Conservation (phyloP, 2,329 filamentous ascomycete species). For the Epichloe sibirici region DNA sequence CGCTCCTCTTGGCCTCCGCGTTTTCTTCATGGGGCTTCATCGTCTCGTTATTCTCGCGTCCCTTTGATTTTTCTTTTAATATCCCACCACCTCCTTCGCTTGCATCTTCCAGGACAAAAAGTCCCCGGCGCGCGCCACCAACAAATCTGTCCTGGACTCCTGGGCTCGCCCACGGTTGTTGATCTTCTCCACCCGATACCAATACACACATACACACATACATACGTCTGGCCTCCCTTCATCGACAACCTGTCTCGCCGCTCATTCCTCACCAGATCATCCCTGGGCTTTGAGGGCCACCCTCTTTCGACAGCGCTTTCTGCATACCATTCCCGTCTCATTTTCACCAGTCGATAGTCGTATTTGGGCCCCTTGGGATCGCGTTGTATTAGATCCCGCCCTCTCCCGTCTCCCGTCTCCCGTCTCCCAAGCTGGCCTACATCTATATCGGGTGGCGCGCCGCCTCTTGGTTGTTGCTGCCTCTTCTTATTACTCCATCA, state of each 20-base stretch:
- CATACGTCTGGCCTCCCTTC: constrained; percentile 4
- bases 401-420: not conserved
- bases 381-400: constrained; percentile 6
- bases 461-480: not conserved
- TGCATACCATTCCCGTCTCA: constrained; percentile 9
- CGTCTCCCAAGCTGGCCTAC: constrained; percentile 1
- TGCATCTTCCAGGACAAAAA: too few relatives aligned
- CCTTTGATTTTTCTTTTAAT: not conserved
- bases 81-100: not conserved
- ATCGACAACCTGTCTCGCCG: constrained; percentile 21
- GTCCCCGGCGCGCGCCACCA: too few relatives aligned
- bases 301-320: constrained; percentile 6
- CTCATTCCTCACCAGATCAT: constrained; percentile 22
- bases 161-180: not conserved
- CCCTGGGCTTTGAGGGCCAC: constrained; percentile 17
- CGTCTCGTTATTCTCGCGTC: not conserved
- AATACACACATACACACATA: too few relatives aligned
- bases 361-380: constrained; percentile 2
- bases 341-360: not conserved
- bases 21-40: too few relatives aligned
- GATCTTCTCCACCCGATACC: not conserved
- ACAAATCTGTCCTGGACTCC: too few relatives aligned
- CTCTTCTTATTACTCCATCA: not conserved
- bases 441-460: constrained; percentile 4
- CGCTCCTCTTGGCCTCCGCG: not conserved